These are phyloP conservation scores for Phylloporus sp. DNA, from an alignment of 768 basidiomycete species.

Conservation along the genomic window DNA sequence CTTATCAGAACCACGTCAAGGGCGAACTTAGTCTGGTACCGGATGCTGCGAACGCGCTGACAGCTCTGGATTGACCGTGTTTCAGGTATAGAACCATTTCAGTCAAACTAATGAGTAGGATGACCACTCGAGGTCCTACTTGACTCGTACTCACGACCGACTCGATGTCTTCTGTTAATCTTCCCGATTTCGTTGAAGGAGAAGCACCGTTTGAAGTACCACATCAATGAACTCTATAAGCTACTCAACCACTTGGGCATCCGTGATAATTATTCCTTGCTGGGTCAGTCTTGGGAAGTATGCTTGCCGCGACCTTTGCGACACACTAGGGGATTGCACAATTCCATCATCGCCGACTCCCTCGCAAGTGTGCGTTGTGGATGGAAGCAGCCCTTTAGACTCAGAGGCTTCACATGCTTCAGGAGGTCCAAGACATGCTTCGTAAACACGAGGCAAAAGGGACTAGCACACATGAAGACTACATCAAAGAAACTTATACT, in stretches of 20 bases:
- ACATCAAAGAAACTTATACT: conserved; percentile 37
- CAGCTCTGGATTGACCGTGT: background rate
- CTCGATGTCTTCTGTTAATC: conserved; percentile 24
- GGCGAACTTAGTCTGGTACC: too few relatives aligned
- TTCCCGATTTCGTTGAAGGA: conserved; percentile 29
- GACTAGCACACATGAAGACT: conserved; percentile 42
- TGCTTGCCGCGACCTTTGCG: conserved; percentile 42
- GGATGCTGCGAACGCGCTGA: too few relatives aligned
- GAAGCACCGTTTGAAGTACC: conserved; percentile 25
- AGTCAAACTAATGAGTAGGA: too few relatives aligned
- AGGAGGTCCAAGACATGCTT: conserved; percentile 37
- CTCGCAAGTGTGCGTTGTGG: conserved; percentile 47
- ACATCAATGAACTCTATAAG: conserved; percentile 46
- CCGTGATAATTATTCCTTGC: conserved; percentile 38
- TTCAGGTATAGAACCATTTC: background rate
- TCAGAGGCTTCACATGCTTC: conserved; percentile 36
- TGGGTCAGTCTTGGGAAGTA: conserved; percentile 41
- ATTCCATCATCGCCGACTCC: conserved; percentile 43
- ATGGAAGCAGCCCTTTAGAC: conserved; percentile 31
- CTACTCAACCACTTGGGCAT: conserved; percentile 44
- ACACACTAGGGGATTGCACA: conserved; percentile 40
- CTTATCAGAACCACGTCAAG: too few relatives aligned
- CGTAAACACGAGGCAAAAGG: conserved; percentile 43
- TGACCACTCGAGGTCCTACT: too few relatives aligned
- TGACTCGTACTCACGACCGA: background rate